phyloP scores from a whole-genome alignment of 805 yeast genomes.

The Candida taoyuanica region DNA sequence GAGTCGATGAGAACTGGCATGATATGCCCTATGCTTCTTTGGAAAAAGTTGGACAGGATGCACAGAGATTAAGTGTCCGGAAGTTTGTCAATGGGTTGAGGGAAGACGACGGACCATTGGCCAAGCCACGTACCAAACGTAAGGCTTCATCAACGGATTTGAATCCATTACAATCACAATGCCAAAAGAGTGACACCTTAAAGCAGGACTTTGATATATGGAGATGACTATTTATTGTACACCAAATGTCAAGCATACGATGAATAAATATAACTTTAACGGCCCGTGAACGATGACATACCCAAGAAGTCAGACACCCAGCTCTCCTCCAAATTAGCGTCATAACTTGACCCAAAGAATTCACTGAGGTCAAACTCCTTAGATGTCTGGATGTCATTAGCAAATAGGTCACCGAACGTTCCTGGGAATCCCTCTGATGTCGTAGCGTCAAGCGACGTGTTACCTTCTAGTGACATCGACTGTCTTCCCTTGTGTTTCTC shows the following conservation, averaged over 20 bases:
- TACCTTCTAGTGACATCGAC: background rate
- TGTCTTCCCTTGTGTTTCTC: background rate
- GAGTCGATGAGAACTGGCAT: constrained; percentile 4
- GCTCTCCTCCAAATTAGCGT: constrained; percentile 1
- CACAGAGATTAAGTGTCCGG: background rate
- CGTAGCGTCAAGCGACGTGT: background rate
- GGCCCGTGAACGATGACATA: too few relatives aligned
- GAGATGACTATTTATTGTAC: background rate
- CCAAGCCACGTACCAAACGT: background rate
- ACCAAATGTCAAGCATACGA: too few relatives aligned
- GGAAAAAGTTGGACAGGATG: background rate
- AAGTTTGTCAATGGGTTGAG: background rate
- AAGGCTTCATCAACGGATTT: background rate
- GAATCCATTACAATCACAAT: background rate
- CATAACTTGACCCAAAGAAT: constrained; percentile 6
- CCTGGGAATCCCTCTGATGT: constrained; percentile 1
- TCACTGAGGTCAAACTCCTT: constrained; percentile 3
- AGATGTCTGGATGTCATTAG: constrained; percentile 3
- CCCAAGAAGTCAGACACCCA: constrained; percentile 3
- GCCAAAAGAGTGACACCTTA: background rate
- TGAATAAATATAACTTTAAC: too few relatives aligned
- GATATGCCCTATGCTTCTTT: background rate
- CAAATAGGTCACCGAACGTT: constrained; percentile 5
- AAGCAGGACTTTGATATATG: background rate
- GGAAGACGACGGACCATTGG: background rate